Base-by-base conservation (phyloP, 805 yeast genomes). In the Sugiyamaella boreocaroliniensis region DNA sequence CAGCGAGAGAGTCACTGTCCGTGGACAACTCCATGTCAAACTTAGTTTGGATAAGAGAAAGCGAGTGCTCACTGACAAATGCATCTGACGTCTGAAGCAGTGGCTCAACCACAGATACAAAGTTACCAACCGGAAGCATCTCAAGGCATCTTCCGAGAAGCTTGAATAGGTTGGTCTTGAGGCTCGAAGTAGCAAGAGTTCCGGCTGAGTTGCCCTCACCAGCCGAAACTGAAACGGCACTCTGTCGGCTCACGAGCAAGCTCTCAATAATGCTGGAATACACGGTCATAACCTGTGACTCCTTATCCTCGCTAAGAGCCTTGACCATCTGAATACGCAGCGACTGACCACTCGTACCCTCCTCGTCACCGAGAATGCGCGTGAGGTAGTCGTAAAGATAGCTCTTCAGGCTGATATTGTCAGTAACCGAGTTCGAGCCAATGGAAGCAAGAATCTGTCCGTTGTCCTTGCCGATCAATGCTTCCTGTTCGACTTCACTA, bases 41-140 rank as follows among this genome's bases (percentile, higher is more conserved):
- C 65, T 87, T 88, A 26, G 76, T 71, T 18, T 83, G 77, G 1
- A 88, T 75, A 45, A 89, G 77, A 29, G 76, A 63, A 11, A 87
- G 81, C 52, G 85, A 73, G 60, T 82, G 84, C 58, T 78, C 77
- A 54, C 82, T 81, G 46, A 85, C 75, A 50, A 75, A 77, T 50
- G 74, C 64, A 2, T 72, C 70, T 11, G 80, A 58, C 69, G 53
- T 41, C 2, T 32, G 47, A 16, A 64, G 29, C 48, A 82, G 63
- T 8, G 74, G 71, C 26, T 76, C 70, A 20, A 86, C 76, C 1
- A 95, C 80, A 15, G 75, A 72, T 29, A 85, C 83, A 65, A 87
- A 90, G 58, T 81, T 78, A 56, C 76, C 76, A 57, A 89, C 78
- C 29, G 98, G 97, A 50, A 92, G 72, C 56, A 89, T 72, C 53